phyloP scores from a whole-genome alignment of 2,329 filamentous ascomycete genomes.

The Leptographium wingfieldii region DNA sequence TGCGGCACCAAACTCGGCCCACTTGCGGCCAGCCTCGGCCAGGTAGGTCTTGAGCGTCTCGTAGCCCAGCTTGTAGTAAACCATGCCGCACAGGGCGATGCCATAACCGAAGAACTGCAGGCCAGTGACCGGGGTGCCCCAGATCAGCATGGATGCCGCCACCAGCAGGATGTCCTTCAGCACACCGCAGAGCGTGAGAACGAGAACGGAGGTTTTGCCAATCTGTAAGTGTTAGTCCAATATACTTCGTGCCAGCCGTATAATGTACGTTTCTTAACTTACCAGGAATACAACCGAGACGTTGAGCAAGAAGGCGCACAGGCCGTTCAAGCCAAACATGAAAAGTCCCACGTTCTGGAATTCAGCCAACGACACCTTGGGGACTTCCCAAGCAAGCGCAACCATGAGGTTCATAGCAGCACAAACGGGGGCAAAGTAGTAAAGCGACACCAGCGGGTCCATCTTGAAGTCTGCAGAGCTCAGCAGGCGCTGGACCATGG shows the following conservation, averaged over 20 bases:
- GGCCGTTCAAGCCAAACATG: slow-evolving; percentile 62
- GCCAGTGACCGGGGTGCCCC: slow-evolving; percentile 59
- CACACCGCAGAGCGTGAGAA: slow-evolving; percentile 77
- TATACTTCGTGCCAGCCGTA: slow-evolving; percentile 10
- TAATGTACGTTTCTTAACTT: slow-evolving; percentile 24
- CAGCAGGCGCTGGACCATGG: slow-evolving; percentile 73
- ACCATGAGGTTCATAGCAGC: slow-evolving; percentile 68
- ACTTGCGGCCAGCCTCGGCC: slow-evolving; percentile 58
- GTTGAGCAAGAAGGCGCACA: slow-evolving; percentile 70
- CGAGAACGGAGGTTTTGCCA: slow-evolving; percentile 75
- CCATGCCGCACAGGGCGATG: slow-evolving; percentile 65
- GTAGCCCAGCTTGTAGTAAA: slow-evolving; percentile 76
- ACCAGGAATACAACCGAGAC: slow-evolving; percentile 78
- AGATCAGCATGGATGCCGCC: slow-evolving; percentile 66
- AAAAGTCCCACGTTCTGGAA: slow-evolving; percentile 61
- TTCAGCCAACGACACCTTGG: slow-evolving; percentile 54
- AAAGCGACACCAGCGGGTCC: slow-evolving; percentile 78
- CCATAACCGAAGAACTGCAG: slow-evolving; percentile 77
- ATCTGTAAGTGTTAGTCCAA: slow-evolving; percentile 39
- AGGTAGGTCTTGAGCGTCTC: slow-evolving; percentile 76
- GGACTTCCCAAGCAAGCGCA: slow-evolving; percentile 62
- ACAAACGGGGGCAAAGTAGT: slow-evolving; percentile 81
- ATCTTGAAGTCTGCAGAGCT: slow-evolving; percentile 82
- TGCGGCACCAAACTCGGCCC: slow-evolving; percentile 73
- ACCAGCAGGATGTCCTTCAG: slow-evolving; percentile 82